Evolutionary conservation across 257 asterid species (phyloP).

Genomic region (Nicotiana attenuata): DNA sequence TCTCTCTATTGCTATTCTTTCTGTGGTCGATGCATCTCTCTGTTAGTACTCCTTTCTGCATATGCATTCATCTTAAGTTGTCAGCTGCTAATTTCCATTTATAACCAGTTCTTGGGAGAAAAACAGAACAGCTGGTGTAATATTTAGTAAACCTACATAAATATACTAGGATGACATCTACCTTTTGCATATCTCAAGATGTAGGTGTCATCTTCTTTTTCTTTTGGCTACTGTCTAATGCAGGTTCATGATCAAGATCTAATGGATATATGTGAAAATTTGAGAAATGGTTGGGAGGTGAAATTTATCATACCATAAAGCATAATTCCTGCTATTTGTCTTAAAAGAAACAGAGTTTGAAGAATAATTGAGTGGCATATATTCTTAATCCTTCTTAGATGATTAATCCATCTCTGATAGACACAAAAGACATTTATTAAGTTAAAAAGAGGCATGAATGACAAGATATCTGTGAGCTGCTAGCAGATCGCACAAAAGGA

Average conservation of each 20-base stretch:
- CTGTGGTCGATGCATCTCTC: not conserved
- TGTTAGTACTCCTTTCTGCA: not conserved
- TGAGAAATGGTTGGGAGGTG: not conserved
- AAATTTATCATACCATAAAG: not conserved
- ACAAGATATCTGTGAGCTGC: not conserved
- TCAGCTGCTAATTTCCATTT: not conserved
- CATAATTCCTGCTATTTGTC: not conserved
- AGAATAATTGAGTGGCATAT: not conserved
- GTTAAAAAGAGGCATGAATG: not conserved
- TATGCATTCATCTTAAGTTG: not conserved
- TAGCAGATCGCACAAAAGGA: not conserved
- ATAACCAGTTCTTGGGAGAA: not conserved
- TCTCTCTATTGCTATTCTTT: not conserved
- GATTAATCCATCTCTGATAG: not conserved
- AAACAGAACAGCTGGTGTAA: not conserved
- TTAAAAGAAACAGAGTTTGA: not conserved
- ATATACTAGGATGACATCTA: not conserved
- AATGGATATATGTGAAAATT: not conserved
- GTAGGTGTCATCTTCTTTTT: not conserved
- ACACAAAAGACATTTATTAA: not conserved
- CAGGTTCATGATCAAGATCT: not conserved
- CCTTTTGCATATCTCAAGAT: not conserved
- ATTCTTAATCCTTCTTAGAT: not conserved
- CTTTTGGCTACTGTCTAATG: not conserved
- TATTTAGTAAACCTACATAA: not conserved